phyloP scores from a whole-genome alignment of 2,329 filamentous ascomycete species.

The Rasamsonia emersonii region DNA sequence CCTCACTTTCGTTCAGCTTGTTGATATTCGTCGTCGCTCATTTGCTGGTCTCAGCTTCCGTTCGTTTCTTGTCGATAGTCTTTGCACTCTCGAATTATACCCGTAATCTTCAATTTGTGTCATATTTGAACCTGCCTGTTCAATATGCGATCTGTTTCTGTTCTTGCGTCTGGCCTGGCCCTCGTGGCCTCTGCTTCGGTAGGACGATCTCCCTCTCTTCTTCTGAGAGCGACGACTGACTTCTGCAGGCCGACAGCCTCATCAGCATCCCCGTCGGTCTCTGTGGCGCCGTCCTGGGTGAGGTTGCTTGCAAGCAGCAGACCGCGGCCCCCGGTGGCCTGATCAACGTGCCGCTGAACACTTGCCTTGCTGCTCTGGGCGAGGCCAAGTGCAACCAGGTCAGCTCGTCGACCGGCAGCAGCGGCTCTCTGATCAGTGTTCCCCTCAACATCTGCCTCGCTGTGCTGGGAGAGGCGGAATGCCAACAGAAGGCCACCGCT shows the following conservation, averaged over 20 bases:
- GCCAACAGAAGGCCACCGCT: slow-evolving; percentile 14
- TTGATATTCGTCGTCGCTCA: too few species aligned
- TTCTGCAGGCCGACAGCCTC: slow-evolving; percentile 9
- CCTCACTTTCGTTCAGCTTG: too few species aligned
- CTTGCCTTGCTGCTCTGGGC: slow-evolving; percentile 17
- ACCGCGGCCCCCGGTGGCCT: slow-evolving; percentile 11
- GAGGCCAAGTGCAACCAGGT: slow-evolving; percentile 17
- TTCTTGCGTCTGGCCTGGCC: slow-evolving; percentile 15
- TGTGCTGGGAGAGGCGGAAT: slow-evolving; percentile 19
- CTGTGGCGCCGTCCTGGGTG: slow-evolving; percentile 16
- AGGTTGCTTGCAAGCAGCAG: slow-evolving; percentile 16
- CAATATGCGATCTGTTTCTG: too few species aligned
- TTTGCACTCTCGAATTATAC: too few species aligned
- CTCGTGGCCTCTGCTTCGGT: slow-evolving; percentile 15
- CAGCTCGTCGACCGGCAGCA: slow-evolving; percentile 5
- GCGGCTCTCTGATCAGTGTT: slow-evolving; percentile 17
- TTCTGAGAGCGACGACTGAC: not conserved
- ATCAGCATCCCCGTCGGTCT: slow-evolving; percentile 17
- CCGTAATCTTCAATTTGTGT: too few species aligned
- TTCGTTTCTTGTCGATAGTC: too few species aligned
- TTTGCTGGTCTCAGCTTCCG: too few species aligned
- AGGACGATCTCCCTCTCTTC: not conserved
- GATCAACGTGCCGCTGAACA: slow-evolving; percentile 17
- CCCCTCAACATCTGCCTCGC: slow-evolving; percentile 20
- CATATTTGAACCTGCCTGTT: too few species aligned